A percentile compares a stretch with the other conserved stretches of the same genome.
These are phyloP conservation scores for Cordyceps cicadae DNA, from an alignment of 2,329 filamentous ascomycete genomes.

Conservation along the genomic window DNA sequence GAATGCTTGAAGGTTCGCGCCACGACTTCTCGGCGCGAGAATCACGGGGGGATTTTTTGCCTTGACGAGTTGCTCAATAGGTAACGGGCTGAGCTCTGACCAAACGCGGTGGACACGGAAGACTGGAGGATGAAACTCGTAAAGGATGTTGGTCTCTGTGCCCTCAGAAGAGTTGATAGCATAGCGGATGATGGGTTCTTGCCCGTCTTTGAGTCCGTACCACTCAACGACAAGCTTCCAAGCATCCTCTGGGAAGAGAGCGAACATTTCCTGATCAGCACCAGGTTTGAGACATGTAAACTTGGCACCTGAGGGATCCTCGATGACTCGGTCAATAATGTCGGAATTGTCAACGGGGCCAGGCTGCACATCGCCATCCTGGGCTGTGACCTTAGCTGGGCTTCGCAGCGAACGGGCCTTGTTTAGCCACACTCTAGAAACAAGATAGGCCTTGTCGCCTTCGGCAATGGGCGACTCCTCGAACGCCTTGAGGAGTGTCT, in stretches of 20 bases:
- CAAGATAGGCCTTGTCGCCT: conserved; percentile 66
- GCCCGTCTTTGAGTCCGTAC: conserved; percentile 68
- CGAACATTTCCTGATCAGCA: conserved; percentile 60
- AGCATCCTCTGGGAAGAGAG: conserved; percentile 67
- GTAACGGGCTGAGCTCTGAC: conserved; percentile 47
- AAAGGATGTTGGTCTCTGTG: conserved; percentile 59
- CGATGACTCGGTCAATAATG: conserved; percentile 57
- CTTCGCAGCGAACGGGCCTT: conserved; percentile 60
- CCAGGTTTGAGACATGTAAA: conserved; percentile 71
- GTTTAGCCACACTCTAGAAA: conserved; percentile 73
- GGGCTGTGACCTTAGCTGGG: conserved; percentile 48
- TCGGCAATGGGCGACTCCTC: conserved; percentile 51
- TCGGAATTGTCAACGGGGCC: conserved; percentile 84
- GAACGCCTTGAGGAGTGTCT: conserved; percentile 47
- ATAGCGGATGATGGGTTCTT: conserved; percentile 63
- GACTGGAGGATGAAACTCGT: conserved; percentile 76
- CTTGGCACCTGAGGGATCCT: conserved; percentile 38
- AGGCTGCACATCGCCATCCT: conserved; percentile 51
- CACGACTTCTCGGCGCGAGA: conserved; percentile 62
- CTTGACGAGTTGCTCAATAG: conserved; percentile 51
- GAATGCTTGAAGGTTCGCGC: conserved; percentile 64
- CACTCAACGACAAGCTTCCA: conserved; percentile 75
- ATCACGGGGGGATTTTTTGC: conserved; percentile 54
- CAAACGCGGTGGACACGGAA: conserved; percentile 78
- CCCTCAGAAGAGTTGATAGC: conserved; percentile 68